These are phyloP conservation scores for Penicillium cinerascens DNA, from an alignment of 495 filamentous ascomycete genomes.

Conservation along the genomic window DNA sequence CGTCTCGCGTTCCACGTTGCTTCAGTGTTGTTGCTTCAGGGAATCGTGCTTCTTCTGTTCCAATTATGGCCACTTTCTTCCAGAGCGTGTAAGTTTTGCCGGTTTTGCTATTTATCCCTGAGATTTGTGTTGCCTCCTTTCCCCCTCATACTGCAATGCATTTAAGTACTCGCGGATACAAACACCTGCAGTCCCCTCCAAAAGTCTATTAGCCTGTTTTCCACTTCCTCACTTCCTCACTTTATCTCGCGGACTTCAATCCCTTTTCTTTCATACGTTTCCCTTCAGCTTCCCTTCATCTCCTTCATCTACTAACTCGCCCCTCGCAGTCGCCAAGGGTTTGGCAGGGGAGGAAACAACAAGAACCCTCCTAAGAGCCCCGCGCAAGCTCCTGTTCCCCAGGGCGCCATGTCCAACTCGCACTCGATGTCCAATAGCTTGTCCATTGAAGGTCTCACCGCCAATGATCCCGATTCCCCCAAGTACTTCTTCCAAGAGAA, in stretches of 20 bases:
- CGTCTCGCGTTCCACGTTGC: conserved; percentile 9
- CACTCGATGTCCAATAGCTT: conserved; percentile 52
- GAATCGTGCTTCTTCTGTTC: neutral
- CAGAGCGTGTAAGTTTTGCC: conserved; percentile 70
- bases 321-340: conserved; percentile 49
- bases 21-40: conserved; percentile 6
- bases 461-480: conserved; percentile 53
- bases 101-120: conserved; percentile 1
- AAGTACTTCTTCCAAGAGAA: conserved; percentile 75
- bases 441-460: conserved; percentile 46
- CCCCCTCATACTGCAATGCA: conserved; percentile 22
- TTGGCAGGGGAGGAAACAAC: conserved; percentile 50
- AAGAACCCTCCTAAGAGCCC: conserved; percentile 50
- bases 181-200: conserved; percentile 18
- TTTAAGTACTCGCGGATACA: conserved; percentile 18
- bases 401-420: conserved; percentile 54
- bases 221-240: neutral
- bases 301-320: conserved; percentile 37
- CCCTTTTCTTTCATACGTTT: neutral
- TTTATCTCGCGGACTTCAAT: neutral
- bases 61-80: conserved; percentile 68
- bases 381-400: conserved; percentile 33
- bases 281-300: neutral
- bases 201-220: conserved; percentile 8
- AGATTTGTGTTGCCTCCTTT: conserved; percentile 9